Evolutionary conservation across 2,329 filamentous ascomycete genomes (phyloP), one percentile per base, ranked within the genome.

Genomic region (Fusarium algeriense): DNA sequence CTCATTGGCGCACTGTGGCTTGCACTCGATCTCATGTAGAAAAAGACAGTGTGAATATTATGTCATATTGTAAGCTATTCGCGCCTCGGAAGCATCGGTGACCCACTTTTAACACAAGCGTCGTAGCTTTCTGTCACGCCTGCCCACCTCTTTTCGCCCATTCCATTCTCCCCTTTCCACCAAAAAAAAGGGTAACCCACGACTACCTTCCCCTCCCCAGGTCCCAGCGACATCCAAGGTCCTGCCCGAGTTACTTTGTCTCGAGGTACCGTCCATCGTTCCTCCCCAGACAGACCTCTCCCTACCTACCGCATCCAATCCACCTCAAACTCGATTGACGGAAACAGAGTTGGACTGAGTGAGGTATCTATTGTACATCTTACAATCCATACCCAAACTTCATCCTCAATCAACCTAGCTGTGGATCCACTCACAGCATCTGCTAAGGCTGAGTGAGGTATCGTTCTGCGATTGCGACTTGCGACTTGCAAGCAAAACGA

Each of bases 211-310:
- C 74, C 72, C 71, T 73, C 73, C 71, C 77, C 76, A 77, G 69
- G 74, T 75, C 74, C 77, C 73, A 75, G 73, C 73, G 71, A 75
- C 73, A 76, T 75, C 62, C 73, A 72, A 78, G 75, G 74, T 77
- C 68, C 71, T 76, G 69, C 62, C 73, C 72, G 77, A 83, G 80
- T 80, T 83, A 83, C 82, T 81, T 84, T 77, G 71, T 74, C 73
- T 75, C 64, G 74, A 83, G 77, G 82, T 84, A 83, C 82, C 78
- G 49, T 74, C 68, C 71, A 64, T 73, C 75, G 70, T 70, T 69
- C 66, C 67, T 71, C 69, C 75, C 70, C 70, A 73, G 74, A 65
- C 64, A 28, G 20, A 50, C 46, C 30, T 50, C 30, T 49, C 32
- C 45, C 28, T 49, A 60, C 71, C 62, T 67, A 53, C 66, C 30